Conservation (phyloP, 192 early-diverging fungal species). For the Endogone sp. region DNA sequence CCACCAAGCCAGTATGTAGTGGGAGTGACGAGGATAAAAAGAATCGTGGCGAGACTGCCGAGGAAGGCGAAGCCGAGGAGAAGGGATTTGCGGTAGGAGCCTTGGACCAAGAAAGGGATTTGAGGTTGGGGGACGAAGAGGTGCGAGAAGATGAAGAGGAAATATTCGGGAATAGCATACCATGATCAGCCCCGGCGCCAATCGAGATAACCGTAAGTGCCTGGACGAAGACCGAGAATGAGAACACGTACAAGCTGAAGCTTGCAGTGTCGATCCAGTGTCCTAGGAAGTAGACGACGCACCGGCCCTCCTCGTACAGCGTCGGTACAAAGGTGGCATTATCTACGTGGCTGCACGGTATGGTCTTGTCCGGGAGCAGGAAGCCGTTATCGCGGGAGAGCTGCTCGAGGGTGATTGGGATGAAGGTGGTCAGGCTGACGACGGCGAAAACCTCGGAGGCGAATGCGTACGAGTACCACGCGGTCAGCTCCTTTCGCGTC, state of each 20-base stretch:
- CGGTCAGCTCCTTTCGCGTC: neutral
- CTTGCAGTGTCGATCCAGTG: neutral
- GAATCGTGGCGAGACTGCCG: constrained; percentile 37
- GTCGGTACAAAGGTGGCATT: neutral
- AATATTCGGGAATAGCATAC: neutral
- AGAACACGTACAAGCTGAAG: neutral
- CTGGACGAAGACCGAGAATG: neutral
- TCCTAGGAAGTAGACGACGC: neutral
- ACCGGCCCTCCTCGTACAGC: neutral
- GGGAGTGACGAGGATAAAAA: constrained; percentile 27
- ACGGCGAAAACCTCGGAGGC: neutral
- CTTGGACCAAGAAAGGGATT: no score
- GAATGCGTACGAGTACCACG: neutral
- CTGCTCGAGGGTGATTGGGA: neutral
- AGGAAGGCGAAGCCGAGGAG: constrained; percentile 33
- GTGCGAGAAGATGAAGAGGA: neutral
- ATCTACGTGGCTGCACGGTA: neutral
- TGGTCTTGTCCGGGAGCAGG: neutral
- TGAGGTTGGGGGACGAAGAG: neutral
- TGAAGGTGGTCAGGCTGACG: neutral
- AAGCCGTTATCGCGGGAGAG: neutral
- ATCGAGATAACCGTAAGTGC: neutral
- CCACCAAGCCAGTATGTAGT: constrained; percentile 28
- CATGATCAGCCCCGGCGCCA: neutral
- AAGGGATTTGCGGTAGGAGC: constrained; percentile 36